Evolutionary conservation across 129 eudicot genomes (phyloP).

Genomic region (Centaurea solstitialis): DNA sequence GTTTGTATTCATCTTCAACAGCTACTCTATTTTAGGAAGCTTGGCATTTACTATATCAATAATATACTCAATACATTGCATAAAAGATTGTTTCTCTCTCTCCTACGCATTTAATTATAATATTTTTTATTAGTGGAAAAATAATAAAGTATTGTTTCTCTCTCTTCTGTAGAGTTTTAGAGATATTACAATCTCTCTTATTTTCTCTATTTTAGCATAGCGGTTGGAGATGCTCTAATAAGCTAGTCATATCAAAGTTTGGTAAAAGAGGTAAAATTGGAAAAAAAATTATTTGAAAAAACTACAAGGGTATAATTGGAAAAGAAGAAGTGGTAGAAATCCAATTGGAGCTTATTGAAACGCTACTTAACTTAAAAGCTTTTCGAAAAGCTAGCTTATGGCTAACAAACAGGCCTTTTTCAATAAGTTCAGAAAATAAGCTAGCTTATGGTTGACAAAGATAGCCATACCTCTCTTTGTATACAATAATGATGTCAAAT

Average conservation of each 20-base stretch:
- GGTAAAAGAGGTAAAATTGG: neutral
- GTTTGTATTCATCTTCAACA: no score
- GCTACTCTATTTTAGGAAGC: no score
- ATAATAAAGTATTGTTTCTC: no score
- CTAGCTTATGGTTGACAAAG: neutral
- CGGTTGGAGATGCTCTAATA: no score
- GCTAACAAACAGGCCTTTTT: neutral
- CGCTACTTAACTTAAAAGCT: neutral
- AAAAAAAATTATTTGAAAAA: neutral
- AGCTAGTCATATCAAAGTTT: neutral
- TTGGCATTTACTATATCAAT: no score
- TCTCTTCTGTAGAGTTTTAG: no score
- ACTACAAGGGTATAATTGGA: neutral
- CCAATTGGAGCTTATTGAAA: neutral
- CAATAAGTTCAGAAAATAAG: neutral
- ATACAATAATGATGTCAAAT: neutral
- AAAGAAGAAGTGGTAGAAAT: neutral
- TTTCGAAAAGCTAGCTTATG: neutral
- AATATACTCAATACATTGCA: no score
- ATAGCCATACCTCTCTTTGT: neutral
- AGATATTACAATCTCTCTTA: no score
- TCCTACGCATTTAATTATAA: no score
- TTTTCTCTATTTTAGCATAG: no score
- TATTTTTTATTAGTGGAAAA: no score
- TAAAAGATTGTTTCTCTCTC: no score